A percentile compares a stretch with the other conserved stretches of the same genome.
Conservation (phyloP, 352 stramenopile species). For the Nothophytophthora sp. region DNA sequence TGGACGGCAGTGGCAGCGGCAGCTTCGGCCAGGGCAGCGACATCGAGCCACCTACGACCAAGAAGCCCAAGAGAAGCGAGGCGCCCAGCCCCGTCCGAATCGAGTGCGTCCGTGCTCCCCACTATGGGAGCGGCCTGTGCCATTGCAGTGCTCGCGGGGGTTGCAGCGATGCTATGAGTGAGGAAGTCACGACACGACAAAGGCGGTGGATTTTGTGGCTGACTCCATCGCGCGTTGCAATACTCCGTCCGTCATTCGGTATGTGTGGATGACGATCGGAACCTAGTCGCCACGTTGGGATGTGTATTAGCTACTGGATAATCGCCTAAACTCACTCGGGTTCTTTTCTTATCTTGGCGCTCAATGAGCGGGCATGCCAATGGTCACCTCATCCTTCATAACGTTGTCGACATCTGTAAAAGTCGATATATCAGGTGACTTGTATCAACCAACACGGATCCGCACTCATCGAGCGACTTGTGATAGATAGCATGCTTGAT, state of each 20-base stretch:
- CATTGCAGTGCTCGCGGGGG: conserved; percentile 10
- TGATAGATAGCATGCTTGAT: too few species aligned
- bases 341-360: too few species aligned
- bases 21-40: conserved; percentile 16
- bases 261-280: too few species aligned
- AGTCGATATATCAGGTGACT: too few species aligned
- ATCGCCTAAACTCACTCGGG: too few species aligned
- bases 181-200: conserved; percentile 25
- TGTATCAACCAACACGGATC: too few species aligned
- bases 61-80: conserved; percentile 14
- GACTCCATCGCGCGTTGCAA: conserved; percentile 17
- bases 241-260: not conserved
- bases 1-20: conserved; percentile 13
- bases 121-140: conserved; percentile 4
- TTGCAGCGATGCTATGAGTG: conserved; percentile 23
- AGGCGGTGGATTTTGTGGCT: conserved; percentile 28
- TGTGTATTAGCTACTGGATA: too few species aligned
- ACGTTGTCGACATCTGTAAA: too few species aligned
- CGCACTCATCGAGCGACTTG: too few species aligned
- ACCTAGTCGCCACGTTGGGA: conserved; percentile 14
- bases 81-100: conserved; percentile 16
- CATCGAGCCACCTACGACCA: conserved; percentile 11
- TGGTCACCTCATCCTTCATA: too few species aligned
- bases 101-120: conserved; percentile 1
- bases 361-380: too few species aligned